Conservation (phyloP, 495 filamentous ascomycete genomes). For the Penicillium paradoxum region DNA sequence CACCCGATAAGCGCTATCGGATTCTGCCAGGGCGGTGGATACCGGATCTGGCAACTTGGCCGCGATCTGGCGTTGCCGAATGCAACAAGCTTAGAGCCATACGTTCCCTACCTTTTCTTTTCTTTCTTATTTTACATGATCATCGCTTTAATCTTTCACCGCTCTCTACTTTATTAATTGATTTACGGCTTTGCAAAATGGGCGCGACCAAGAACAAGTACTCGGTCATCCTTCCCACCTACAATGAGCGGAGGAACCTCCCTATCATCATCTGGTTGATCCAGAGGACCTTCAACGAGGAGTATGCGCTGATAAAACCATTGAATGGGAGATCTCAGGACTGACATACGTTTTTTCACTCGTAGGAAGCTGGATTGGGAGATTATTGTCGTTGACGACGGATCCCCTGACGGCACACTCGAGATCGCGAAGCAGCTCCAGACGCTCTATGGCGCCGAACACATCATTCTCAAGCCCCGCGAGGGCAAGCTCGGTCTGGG, state of each 20-base stretch:
- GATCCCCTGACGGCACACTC: slow-evolving; percentile 92
- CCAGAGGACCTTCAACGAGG: slow-evolving; percentile 80
- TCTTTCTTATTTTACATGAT: slow-evolving; percentile 5
- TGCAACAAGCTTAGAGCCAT: slow-evolving; percentile 25
- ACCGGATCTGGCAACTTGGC: slow-evolving; percentile 29
- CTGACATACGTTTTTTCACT: background rate
- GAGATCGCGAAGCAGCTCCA: slow-evolving; percentile 84
- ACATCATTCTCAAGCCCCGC: slow-evolving; percentile 79
- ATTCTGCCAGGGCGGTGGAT: slow-evolving; percentile 28
- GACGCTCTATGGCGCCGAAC: slow-evolving; percentile 66
- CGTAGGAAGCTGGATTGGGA: slow-evolving; percentile 91
- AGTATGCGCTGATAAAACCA: slow-evolving; percentile 28
- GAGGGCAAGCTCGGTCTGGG: slow-evolving; percentile 93
- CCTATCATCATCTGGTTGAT: slow-evolving; percentile 94
- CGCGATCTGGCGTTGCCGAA: slow-evolving; percentile 16
- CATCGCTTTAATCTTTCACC: slow-evolving; percentile 1
- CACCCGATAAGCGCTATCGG: slow-evolving; percentile 23
- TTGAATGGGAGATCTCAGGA: no score
- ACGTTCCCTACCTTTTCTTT: slow-evolving; percentile 25
- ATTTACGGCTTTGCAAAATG: slow-evolving; percentile 28
- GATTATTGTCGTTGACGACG: slow-evolving; percentile 95
- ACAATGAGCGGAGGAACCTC: slow-evolving; percentile 96
- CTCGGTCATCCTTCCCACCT: slow-evolving; percentile 94
- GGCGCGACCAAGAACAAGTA: slow-evolving; percentile 65
- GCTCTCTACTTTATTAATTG: slow-evolving; percentile 7